These are phyloP conservation scores for Rhizoctonia solani DNA, from an alignment of 1,284 basidiomycete species.

Conservation along the genomic window DNA sequence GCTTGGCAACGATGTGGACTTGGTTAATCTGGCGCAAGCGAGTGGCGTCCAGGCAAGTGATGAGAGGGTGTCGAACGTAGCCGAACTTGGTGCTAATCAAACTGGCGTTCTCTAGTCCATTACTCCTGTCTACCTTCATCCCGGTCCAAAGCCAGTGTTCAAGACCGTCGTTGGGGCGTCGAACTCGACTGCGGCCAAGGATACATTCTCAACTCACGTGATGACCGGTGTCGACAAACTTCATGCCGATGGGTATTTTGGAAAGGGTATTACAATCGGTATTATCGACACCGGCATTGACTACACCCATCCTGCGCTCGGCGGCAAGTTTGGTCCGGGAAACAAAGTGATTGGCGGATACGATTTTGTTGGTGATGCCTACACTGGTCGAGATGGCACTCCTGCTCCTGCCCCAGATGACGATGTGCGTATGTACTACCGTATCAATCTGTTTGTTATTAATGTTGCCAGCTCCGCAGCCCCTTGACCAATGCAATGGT, in stretches of 20 bases:
- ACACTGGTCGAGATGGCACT: neutral
- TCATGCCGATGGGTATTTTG: conserved; percentile 50
- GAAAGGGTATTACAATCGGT: conserved; percentile 52
- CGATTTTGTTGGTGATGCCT: conserved; percentile 51
- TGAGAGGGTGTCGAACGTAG: too few relatives aligned
- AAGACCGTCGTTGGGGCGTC: neutral
- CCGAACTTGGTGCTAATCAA: too few relatives aligned
- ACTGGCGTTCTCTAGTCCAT: too few relatives aligned
- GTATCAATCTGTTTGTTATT: neutral
- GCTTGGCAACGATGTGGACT: conserved; percentile 7
- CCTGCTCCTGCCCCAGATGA: neutral
- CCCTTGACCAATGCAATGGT: conserved; percentile 46
- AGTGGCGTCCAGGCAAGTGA: conserved; percentile 11
- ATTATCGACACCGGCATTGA: conserved; percentile 52
- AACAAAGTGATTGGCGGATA: conserved; percentile 47
- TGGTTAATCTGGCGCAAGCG: conserved; percentile 7
- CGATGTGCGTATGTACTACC: neutral
- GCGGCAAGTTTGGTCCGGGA: conserved; percentile 49
- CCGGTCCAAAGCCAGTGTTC: conserved; percentile 2
- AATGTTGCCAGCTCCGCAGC: too few relatives aligned
- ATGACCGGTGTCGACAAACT: conserved; percentile 47
- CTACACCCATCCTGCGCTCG: conserved; percentile 52
- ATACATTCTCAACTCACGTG: conserved; percentile 37
- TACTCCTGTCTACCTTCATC: neutral
- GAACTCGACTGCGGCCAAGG: conserved; percentile 9